These are phyloP conservation scores for Leptographium flavum DNA, from an alignment of 2,329 filamentous ascomycete species.

Conservation along the genomic window DNA sequence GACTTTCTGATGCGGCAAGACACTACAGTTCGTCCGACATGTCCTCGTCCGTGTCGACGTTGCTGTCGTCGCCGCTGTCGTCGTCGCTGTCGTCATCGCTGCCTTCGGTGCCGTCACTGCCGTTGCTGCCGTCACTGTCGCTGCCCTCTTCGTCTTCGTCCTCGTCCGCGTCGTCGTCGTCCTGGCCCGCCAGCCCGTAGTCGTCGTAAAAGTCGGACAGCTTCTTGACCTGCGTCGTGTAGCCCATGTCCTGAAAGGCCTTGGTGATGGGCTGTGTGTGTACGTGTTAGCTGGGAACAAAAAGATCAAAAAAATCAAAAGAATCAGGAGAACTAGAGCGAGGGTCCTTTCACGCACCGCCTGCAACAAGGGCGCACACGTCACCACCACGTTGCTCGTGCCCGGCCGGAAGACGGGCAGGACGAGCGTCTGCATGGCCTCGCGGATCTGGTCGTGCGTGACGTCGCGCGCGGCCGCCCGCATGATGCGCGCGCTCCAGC, in stretches of 20 bases:
- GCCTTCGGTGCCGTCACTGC: constrained; percentile 33
- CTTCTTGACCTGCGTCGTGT: constrained; percentile 59
- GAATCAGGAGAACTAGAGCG: not conserved
- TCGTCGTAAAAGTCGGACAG: constrained; percentile 77
- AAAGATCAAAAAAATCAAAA: not conserved
- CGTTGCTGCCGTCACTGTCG: constrained; percentile 42
- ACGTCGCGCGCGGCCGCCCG: constrained; percentile 71
- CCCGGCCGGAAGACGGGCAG: constrained; percentile 67
- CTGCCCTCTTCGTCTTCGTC: constrained; percentile 46
- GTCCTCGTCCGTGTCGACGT: not conserved
- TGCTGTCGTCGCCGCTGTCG: constrained; percentile 28
- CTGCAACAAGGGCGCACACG: constrained; percentile 71
- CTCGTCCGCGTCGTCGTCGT: constrained; percentile 45
- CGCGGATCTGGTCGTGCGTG: constrained; percentile 60
- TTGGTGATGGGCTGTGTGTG: constrained; percentile 52
- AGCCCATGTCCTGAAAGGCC: constrained; percentile 61
- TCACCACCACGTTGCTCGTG: constrained; percentile 74
- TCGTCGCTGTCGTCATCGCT: constrained; percentile 23
- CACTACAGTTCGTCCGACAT: not conserved
- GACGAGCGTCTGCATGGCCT: constrained; percentile 59
- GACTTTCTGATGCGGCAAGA: too few species aligned
- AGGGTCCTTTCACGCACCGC: too few species aligned
- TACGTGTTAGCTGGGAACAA: not conserved
- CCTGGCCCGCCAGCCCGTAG: constrained; percentile 61
- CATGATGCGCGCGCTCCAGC: constrained; percentile 67